Evolutionary conservation across 805 yeast species (phyloP).

Genomic region (Wickerhamomyces bovis): DNA sequence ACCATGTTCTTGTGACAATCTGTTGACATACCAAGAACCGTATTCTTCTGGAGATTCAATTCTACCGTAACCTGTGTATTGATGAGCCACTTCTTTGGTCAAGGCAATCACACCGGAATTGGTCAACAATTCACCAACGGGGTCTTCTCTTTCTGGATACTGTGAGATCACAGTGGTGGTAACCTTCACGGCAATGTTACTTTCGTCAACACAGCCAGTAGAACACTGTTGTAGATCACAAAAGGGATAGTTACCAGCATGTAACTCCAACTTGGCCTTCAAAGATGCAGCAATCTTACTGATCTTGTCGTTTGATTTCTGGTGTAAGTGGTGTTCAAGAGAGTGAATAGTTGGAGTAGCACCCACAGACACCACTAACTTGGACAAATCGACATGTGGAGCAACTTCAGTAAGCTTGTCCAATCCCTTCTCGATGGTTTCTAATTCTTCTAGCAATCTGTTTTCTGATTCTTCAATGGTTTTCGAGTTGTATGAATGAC

Average conservation of each 20-base stretch:
- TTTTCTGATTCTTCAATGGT: constrained; percentile 40
- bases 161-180: constrained; percentile 53
- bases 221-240: constrained; percentile 76
- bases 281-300: constrained; percentile 17
- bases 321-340: constrained; percentile 27
- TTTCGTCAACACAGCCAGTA: constrained; percentile 47
- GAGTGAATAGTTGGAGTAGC: constrained; percentile 80
- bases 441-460: constrained; percentile 49
- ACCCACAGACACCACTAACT: constrained; percentile 60
- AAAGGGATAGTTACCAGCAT: constrained; percentile 76
- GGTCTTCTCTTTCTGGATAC: constrained; percentile 48
- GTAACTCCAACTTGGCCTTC: constrained; percentile 52
- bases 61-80: constrained; percentile 52
- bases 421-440: constrained; percentile 50
- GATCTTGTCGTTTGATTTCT: constrained; percentile 11
- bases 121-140: constrained; percentile 55
- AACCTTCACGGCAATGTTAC: constrained; percentile 45
- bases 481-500: constrained; percentile 58
- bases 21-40: constrained; percentile 57
- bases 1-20: constrained; percentile 79
- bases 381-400: constrained; percentile 29
- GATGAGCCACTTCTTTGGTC: constrained; percentile 56
- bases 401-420: constrained; percentile 28
- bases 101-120: constrained; percentile 72
- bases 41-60: constrained; percentile 34